phyloP scores from a whole-genome alignment of 164 flowering plant genomes.

The Annona squamosa region DNA sequence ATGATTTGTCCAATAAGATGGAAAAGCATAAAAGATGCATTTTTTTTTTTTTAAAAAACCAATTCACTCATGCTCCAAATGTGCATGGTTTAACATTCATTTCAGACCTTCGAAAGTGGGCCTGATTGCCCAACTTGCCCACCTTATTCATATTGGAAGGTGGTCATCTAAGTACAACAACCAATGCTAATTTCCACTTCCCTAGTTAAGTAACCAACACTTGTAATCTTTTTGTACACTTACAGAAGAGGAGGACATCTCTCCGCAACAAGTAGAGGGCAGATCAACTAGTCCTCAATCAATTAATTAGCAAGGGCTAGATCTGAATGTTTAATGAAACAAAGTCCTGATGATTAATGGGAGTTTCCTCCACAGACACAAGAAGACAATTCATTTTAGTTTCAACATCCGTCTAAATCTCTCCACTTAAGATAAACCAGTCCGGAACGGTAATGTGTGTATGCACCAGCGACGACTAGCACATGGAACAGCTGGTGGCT shows the following conservation, averaged over 20 bases:
- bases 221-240: background rate
- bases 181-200: background rate
- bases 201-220: background rate
- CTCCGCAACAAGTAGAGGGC: background rate
- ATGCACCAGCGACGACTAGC: conserved; percentile 89
- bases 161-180: background rate
- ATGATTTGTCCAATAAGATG: too few species aligned
- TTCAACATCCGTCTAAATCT: conserved; percentile 68
- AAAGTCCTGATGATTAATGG: too few species aligned
- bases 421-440: conserved; percentile 82
- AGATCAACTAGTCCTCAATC: too few species aligned
- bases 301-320: too few species aligned
- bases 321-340: too few species aligned
- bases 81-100: too few species aligned
- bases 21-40: too few species aligned
- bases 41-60: too few species aligned
- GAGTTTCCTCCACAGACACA: too few species aligned
- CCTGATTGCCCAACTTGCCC: background rate
- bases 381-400: background rate
- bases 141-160: background rate
- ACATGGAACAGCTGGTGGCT: conserved; percentile 94
- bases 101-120: background rate
- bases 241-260: background rate
- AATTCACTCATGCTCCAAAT: too few species aligned
- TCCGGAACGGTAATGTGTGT: conserved; percentile 83